Evolutionary conservation across 2,329 filamentous ascomycete genomes (phyloP), one percentile per base, ranked within the genome.

Genomic region (Ophiocordyceps camponoti-leonardi): DNA sequence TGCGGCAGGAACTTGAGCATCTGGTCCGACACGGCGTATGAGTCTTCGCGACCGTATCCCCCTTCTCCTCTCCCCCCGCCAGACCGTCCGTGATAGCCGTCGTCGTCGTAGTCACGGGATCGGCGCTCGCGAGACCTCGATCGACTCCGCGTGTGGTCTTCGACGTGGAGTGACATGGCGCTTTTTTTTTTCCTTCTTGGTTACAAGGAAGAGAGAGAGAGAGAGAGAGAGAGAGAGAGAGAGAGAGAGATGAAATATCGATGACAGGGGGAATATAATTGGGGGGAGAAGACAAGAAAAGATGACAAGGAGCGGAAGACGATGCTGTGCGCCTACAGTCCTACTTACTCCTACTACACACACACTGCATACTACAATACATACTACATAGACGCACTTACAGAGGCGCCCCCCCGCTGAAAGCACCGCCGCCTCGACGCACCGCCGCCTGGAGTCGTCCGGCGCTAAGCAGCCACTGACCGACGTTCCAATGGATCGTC

Each of bases 1-100:
- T 66, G 62, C 1, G 69, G 69, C 35, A 72, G 56, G 50, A 63
- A 69, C 46, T 65, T 64, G 42, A 71, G 54, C 51, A 58, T 63
- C 44, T 66, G 59, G 11, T 65, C 60, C 18, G 58, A 58, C 41
- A 53, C 48, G 28, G 35, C 35, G n/a, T 39, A 39, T 18, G 35
- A 39, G 16, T 56, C 56, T 28, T 62, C 59, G 11, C 57, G 54
- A 13, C 61, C 61, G 45, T 62, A 63, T 3, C 60, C 51, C 8
- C 59, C 61, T 28, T 11, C 26, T 11, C 26, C 7, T 28, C n/a
- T n/a, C n/a, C n/a, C n/a, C n/a, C 26, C 26, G 26, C 10, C 2
- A 28, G 26, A 2, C 26, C 7, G 26, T 6, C 5, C 26, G 26
- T n/a, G n/a, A n/a, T 28, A 28, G 26, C 26, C 26, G 7, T 28